Base-by-base conservation (phyloP, 1,284 basidiomycete genomes). In the Cronartium quercuum region DNA sequence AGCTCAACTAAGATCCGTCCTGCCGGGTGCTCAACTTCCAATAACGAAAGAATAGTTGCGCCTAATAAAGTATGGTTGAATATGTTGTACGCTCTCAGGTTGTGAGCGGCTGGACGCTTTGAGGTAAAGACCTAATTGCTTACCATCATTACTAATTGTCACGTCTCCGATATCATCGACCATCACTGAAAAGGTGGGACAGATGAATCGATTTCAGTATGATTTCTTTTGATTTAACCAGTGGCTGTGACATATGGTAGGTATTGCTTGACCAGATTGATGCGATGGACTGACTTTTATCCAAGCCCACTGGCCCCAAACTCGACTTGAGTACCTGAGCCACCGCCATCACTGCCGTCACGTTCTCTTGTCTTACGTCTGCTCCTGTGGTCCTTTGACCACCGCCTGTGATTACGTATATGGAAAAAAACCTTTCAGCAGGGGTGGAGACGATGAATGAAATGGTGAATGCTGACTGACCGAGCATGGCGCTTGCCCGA, bases 161-260 rank as follows among this genome's bases (percentile, higher is more conserved):
- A 99, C 94, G 86, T 99, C 96, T 91, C 96, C 96, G 79, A 98
- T 95, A 83, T 98, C 96, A 83, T 98, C 95, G 37, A 98, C 95
- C 66, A 98, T 86, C 94, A 98, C 82, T 73, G 66, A 77, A 29
- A 29, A 29, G 29, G 29, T 34, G 6, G 7, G 6, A 66, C 35
- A 35, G 42, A 24, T 24, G 44, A 21, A 69, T 37, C 38, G 41
- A 76, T 44, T 67, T 64, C 29, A 41, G 29, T 18, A 37, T 42
- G 77, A 76, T 62, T 77, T 76, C 75, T 78, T 21, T 62, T 37
- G 62, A 21, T 57, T n/a, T 40, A 24, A n/a, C 51, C 35, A 29
- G 35, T 18, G 61, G 65, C 41, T 41, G 60, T 40, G 38, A 35
- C 18, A 38, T 21, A 44, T 15, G 47, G 68, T n/a, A 42, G 29